These are phyloP conservation scores for Blastocystis hominis DNA, from an alignment of 352 stramenopile genomes.

Conservation along the genomic window DNA sequence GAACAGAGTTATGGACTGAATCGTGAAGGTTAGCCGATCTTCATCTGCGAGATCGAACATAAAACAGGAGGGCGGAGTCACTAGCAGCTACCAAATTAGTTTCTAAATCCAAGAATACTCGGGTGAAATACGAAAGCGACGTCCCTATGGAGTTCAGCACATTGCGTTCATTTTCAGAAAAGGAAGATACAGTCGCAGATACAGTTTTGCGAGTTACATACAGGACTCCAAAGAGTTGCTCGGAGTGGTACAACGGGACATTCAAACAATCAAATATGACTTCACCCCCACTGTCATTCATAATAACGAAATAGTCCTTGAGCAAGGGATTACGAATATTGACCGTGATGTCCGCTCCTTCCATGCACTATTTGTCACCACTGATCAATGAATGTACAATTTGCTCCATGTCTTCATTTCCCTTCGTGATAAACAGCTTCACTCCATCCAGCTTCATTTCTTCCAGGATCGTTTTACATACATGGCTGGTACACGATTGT, in stretches of 20 bases:
- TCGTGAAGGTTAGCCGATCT: background rate
- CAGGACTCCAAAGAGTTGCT: background rate
- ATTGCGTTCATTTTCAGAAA: background rate
- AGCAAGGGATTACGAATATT: background rate
- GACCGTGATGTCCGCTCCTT: background rate
- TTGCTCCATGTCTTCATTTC: background rate
- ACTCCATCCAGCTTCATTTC: background rate
- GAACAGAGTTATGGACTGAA: constrained; percentile 10
- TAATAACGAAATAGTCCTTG: background rate
- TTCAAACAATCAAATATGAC: background rate
- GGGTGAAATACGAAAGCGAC: background rate
- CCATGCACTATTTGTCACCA: background rate
- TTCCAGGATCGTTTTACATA: background rate
- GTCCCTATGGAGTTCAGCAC: background rate
- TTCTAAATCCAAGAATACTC: background rate
- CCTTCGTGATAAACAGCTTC: background rate
- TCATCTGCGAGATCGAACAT: background rate
- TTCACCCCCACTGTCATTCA: too few species aligned
- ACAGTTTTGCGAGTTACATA: background rate
- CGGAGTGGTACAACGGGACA: background rate
- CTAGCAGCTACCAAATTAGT: background rate
- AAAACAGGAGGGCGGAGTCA: background rate
- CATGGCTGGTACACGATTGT: background rate
- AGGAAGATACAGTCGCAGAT: background rate
- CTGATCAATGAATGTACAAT: background rate